A percentile compares a stretch with the other conserved stretches of the same genome.
phyloP scores from a whole-genome alignment of 345 rosid genomes.

The Pelargonium nanum region DNA sequence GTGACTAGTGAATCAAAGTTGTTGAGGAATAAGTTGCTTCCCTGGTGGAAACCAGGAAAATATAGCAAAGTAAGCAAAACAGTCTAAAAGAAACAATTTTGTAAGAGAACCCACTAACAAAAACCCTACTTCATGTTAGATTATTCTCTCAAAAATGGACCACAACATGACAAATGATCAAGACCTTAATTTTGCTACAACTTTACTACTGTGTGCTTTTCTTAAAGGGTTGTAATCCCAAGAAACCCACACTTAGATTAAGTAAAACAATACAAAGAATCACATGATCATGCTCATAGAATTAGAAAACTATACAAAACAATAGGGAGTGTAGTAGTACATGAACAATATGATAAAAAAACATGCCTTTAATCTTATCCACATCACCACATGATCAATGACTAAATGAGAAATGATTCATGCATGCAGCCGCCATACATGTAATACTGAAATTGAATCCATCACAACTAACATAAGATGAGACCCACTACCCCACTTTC shows the following conservation, averaged over 20 bases:
- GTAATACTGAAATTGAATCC: too few relatives aligned
- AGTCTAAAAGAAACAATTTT: neutral
- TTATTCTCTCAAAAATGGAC: conserved; percentile 7
- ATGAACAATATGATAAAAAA: conserved; percentile 1
- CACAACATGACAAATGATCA: conserved; percentile 15
- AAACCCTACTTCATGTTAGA: conserved; percentile 4
- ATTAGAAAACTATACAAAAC: conserved; percentile 5
- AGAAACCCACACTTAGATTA: conserved; percentile 15
- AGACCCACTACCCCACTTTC: too few relatives aligned
- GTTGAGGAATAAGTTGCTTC: conserved; percentile 10
- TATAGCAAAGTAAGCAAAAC: conserved; percentile 5
- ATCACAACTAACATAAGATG: too few relatives aligned
- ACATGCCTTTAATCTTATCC: conserved; percentile 21
- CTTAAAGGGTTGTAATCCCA: conserved; percentile 28
- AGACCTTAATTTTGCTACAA: conserved; percentile 9
- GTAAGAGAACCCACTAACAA: neutral
- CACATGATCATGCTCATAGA: conserved; percentile 1
- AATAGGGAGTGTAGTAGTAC: neutral
- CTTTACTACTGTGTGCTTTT: conserved; percentile 20
- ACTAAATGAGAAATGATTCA: too few relatives aligned
- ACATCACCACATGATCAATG: too few relatives aligned
- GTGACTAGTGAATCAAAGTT: too few relatives aligned
- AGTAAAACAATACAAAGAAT: conserved; percentile 2
- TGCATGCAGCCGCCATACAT: too few relatives aligned
- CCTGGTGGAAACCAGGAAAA: conserved; percentile 11